These are phyloP conservation scores for Leccinum olivaceopallidum DNA, from an alignment of 768 basidiomycete species.

Conservation along the genomic window DNA sequence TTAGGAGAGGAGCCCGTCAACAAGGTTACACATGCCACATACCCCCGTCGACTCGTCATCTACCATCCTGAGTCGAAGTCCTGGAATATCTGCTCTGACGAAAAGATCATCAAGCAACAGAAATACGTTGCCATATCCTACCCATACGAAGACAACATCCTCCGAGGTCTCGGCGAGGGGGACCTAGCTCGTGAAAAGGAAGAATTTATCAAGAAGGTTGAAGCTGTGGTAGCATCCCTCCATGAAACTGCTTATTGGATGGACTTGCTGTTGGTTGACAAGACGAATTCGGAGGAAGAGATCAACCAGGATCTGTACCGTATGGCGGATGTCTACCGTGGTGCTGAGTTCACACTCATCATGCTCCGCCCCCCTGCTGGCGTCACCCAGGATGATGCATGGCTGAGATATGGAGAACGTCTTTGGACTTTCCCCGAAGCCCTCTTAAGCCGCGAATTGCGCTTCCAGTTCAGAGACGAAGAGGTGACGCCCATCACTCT, in stretches of 20 bases:
- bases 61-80: not conserved
- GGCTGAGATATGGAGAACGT: constrained; percentile 22
- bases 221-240: constrained; percentile 9
- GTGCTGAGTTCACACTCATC: constrained; percentile 27
- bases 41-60: constrained; percentile 22
- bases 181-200: not conserved
- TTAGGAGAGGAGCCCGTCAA: constrained; percentile 4
- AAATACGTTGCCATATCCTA: constrained; percentile 25
- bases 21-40: constrained; percentile 11
- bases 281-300: not conserved
- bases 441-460: constrained; percentile 22
- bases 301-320: constrained; percentile 22
- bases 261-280: constrained; percentile 12
- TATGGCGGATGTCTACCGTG: constrained; percentile 25
- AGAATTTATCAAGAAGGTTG: constrained; percentile 9
- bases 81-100: constrained; percentile 7
- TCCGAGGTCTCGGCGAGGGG: not conserved
- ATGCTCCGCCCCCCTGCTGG: constrained; percentile 6
- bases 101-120: constrained; percentile 8
- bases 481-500: constrained; percentile 22
- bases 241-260: constrained; percentile 23
- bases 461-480: constrained; percentile 11
- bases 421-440: constrained; percentile 28
- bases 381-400: constrained; percentile 7
- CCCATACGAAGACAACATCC: constrained; percentile 13